phyloP scores from a whole-genome alignment of 164 flowering plant species.

The Amborella trichopoda region DNA sequence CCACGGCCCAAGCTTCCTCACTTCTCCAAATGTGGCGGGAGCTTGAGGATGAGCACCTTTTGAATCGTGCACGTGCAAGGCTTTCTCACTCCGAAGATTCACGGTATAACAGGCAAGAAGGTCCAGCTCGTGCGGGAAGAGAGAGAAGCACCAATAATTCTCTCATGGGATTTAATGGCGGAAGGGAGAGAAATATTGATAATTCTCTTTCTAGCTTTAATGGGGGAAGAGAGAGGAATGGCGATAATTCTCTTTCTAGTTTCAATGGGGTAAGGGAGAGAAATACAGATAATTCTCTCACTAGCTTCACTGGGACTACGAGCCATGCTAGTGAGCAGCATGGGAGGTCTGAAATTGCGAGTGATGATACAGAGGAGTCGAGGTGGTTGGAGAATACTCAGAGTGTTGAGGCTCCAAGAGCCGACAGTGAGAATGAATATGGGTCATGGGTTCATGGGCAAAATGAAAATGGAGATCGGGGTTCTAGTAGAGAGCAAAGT shows the following conservation, averaged over 20 bases:
- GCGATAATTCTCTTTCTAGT: too few species aligned
- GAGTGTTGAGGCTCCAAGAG: background rate
- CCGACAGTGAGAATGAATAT: slow-evolving; percentile 81
- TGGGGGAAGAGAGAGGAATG: too few species aligned
- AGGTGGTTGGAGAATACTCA: background rate
- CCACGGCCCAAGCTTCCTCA: slow-evolving; percentile 66
- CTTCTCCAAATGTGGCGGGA: slow-evolving; percentile 98
- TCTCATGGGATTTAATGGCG: too few species aligned
- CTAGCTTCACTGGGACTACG: slow-evolving; percentile 38
- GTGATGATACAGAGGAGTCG: slow-evolving; percentile 6
- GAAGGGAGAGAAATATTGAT: too few species aligned
- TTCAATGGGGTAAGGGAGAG: too few species aligned
- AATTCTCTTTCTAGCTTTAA: too few species aligned
- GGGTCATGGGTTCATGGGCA: slow-evolving; percentile 66
- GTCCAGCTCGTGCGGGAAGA: too few species aligned
- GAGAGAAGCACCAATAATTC: too few species aligned
- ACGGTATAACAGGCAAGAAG: background rate
- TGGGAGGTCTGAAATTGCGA: slow-evolving; percentile 49
- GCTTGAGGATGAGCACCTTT: slow-evolving; percentile 83
- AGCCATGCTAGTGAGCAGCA: slow-evolving; percentile 40
- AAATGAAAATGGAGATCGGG: slow-evolving; percentile 31
- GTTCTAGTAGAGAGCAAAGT: slow-evolving; percentile 84
- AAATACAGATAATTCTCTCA: slow-evolving; percentile 6
- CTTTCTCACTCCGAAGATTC: background rate
- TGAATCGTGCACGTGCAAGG: slow-evolving; percentile 60